Base-by-base conservation (phyloP, 192 early-diverging fungal genomes). In the Borealophlyctis nickersoniae region DNA sequence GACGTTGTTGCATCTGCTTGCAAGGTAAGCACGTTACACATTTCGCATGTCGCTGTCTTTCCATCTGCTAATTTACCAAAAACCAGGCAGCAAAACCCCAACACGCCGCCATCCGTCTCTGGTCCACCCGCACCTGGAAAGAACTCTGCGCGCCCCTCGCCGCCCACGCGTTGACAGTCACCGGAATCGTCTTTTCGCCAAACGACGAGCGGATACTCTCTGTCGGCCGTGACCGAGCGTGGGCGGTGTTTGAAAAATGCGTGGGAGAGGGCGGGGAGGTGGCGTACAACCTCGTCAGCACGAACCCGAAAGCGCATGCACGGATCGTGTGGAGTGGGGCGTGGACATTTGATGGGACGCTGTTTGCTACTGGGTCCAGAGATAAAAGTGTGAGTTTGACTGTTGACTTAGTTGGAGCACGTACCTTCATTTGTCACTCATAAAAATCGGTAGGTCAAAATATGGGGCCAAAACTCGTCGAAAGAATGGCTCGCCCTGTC, bases 311-410 rank as follows among this genome's bases (percentile, higher is more conserved):
- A 72, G 88, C 93, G 19, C 96, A 98, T 72, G 82, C 91, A 0
- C 86, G 96, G 56, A 95, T 98, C 53, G 85, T 98, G 22, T 98
- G 96, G 96, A 87, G 90, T 66, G 87, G 84, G 32, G 76, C 86
- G 2, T 98, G 93, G 92, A 79, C 82, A 36, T 81, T 77, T 26
- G 91, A 92, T 62, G 91, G 85, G 39, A 45, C 35, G 3, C 81
- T 88, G 29, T 97, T 98, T 82, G 92, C 81, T 27, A 98, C 96
- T 2, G 93, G 77, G 11, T 93, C 91, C n/a, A 81, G 96, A 50
- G 96, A 98, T 69, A 94, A 94, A 72, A 86, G 90, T 0, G 81
- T 88, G 33, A 70, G 36, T n/a, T n/a, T n/a, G n/a, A n/a, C n/a
- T 53, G 27, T 52, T 33, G n/a, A n/a, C n/a, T n/a, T n/a, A n/a